Evolutionary conservation across 257 asterid species (phyloP), one percentile per base, ranked within the genome.

Genomic region (Solanum megistacrolobum): DNA sequence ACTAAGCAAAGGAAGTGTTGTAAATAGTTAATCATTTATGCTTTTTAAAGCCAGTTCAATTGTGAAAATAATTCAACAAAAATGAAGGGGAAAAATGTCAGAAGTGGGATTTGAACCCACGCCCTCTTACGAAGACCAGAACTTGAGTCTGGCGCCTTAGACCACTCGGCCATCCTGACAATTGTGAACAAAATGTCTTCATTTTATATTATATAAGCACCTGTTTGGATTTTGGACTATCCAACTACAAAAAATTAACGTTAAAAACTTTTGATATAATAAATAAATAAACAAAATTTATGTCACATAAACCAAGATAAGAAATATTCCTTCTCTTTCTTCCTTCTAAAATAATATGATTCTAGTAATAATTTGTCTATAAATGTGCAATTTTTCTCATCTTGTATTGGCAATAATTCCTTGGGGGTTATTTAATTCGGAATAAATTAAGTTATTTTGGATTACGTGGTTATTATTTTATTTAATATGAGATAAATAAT

Each of bases 61-160:
- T 29, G 29, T 29, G 29, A 29, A 62, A 62, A 62, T 60, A 60
- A 60, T 60, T 60, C 69, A 60, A 58, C 25, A 16, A 58, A 18
- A 58, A 58, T 93, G 96, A 94, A 96, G 5, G n/a, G 21, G 1
- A 3, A 6, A 18, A 60, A 60, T 60, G 68, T 60, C 68, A 60
- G 68, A 60, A 60, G 68, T 60, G 68, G 68, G 68, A 60, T 23
- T 60, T 60, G 68, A 60, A 60, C 68, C 98, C 96, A 95, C 95
- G 96, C 97, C 96, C 95, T 92, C 96, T 89, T 29, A 38, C 91
- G 96, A 92, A 66, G 94, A 94, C 96, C 96, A 94, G 96, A 94
- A 94, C 97, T 96, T 94, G 98, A 96, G 98, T 94, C 98, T 93
- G 98, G 96, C 98, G 96, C 98, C 96, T 96, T 96, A 93, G 98